Evolutionary conservation across 208 protist species (phyloP), one percentile per base, ranked within the genome.

Genomic region (Lotmaria passim): DNA sequence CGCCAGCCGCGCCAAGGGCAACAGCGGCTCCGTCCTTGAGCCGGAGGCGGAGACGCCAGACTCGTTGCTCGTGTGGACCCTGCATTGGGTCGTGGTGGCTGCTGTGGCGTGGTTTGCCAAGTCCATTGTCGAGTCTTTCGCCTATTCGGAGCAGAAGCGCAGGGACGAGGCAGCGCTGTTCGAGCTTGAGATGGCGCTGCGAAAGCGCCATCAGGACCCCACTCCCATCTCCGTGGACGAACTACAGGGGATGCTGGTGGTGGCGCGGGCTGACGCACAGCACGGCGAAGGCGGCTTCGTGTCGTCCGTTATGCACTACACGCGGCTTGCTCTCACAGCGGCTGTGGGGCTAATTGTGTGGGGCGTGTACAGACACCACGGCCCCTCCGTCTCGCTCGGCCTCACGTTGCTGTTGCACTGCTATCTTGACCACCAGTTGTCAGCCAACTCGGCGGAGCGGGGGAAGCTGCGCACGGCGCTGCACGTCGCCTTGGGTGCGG

Each of bases 61-160:
- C 36, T 87, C 84, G 23, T n/a, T 87, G 8, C 30, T 93, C 11
- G 73, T 86, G 47, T 43, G 56, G 58, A 39, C 75, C 12, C 75
- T 93, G 74, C 73, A 88, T 34, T 83, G 81, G 78, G 23, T 90
- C 14, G 83, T 93, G 3, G 69, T 90, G 30, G 69, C 66, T 10
- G 87, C 89, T 30, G 81, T 97, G 23, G 56, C 62, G 51, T 97
- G 78, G 76, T 97, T 97, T 61, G 79, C 73, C 21, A 92, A 94
- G 73, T 96, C 90, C 7, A 92, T 96, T 34, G 73, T 97, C 19
- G 91, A 95, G 67, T 80, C 90, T 2, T 85, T 94, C 52, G 93
- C 93, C n/a, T 73, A 77, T 55, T 70, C 46, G 34, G 85, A 93
- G 62, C 85, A 93, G 66, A 79, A 87, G 74, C 38, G 78, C 33